Percentiles rank a stretch among this genome's conserved stretches.
Conservation (phyloP, 208 protist species). For the Trypanosoma melophagium region DNA sequence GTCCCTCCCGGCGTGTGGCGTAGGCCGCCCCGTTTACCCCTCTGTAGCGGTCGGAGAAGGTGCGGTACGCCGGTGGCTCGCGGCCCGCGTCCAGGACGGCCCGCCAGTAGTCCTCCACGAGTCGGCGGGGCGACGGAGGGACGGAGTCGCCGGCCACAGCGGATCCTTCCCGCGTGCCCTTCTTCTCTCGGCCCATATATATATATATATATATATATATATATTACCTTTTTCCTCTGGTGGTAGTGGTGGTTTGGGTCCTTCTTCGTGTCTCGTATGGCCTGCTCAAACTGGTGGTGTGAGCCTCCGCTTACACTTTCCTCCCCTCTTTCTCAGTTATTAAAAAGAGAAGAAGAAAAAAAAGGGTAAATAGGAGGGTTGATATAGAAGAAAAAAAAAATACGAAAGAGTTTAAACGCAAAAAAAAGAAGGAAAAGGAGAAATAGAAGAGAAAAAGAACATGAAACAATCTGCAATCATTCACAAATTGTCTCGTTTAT, state of each 20-base stretch:
- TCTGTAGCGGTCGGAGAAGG: slow-evolving; percentile 73
- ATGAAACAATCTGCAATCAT: neutral
- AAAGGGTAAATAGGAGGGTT: neutral
- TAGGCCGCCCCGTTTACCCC: slow-evolving; percentile 60
- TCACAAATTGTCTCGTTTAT: too few species aligned
- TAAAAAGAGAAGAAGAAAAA: slow-evolving; percentile 14
- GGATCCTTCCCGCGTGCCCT: too few species aligned
- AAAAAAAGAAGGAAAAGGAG: slow-evolving; percentile 5
- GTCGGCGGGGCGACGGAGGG: slow-evolving; percentile 21
- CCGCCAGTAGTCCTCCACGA: slow-evolving; percentile 81
- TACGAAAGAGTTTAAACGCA: neutral
- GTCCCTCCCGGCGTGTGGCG: slow-evolving; percentile 38
- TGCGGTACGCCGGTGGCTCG: slow-evolving; percentile 76
- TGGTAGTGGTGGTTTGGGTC: too few species aligned
- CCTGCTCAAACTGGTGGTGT: too few species aligned
- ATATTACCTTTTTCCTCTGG: too few species aligned
- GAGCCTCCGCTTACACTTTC: neutral
- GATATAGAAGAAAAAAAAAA: neutral
- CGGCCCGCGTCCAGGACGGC: slow-evolving; percentile 47
- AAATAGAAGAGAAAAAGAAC: neutral
- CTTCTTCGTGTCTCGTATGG: too few species aligned
- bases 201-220: too few species aligned
- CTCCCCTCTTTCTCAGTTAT: neutral
- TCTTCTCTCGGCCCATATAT: too few species aligned
- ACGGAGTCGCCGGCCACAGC: neutral